phyloP scores from a whole-genome alignment of 345 rosid genomes.

The Acer negundo region DNA sequence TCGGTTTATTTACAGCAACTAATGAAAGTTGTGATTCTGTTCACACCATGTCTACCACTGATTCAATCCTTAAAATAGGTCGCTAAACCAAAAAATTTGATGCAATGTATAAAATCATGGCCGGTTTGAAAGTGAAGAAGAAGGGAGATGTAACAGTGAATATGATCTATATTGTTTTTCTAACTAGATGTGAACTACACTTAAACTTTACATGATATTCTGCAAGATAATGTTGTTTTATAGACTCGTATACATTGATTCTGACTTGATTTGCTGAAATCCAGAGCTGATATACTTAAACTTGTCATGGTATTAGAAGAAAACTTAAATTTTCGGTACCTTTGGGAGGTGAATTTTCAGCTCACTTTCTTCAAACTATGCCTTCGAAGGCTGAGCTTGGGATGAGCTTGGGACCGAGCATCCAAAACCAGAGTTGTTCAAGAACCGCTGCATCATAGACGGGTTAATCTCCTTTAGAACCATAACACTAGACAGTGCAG shows the following conservation, averaged over 20 bases:
- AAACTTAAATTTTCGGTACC: no score
- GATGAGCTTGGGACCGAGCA: constrained; percentile 23
- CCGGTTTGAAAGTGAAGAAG: not conserved
- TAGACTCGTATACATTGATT: no score
- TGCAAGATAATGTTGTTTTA: no score
- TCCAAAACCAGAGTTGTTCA: constrained; percentile 23
- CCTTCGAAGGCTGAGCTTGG: constrained; percentile 26
- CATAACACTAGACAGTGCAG: not conserved
- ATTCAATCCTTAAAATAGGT: constrained; percentile 26
- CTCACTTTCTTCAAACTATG: constrained; percentile 23
- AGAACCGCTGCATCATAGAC: constrained; percentile 19
- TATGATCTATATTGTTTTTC: not conserved
- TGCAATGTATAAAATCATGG: not conserved
- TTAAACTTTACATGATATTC: no score
- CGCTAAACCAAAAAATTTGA: constrained; percentile 19
- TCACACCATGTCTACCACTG: constrained; percentile 24
- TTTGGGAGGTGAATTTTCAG: no score
- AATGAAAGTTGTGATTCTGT: constrained; percentile 4
- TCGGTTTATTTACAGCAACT: not conserved
- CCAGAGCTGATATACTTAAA: no score
- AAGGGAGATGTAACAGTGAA: not conserved
- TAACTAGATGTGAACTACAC: not conserved
- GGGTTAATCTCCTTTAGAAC: no score
- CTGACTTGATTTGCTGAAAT: no score
- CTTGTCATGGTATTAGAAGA: no score